Percentiles rank a stretch among this genome's conserved stretches.
Evolutionary conservation across 495 filamentous ascomycete species (phyloP).

Genomic region (Penicillium waksmanii): DNA sequence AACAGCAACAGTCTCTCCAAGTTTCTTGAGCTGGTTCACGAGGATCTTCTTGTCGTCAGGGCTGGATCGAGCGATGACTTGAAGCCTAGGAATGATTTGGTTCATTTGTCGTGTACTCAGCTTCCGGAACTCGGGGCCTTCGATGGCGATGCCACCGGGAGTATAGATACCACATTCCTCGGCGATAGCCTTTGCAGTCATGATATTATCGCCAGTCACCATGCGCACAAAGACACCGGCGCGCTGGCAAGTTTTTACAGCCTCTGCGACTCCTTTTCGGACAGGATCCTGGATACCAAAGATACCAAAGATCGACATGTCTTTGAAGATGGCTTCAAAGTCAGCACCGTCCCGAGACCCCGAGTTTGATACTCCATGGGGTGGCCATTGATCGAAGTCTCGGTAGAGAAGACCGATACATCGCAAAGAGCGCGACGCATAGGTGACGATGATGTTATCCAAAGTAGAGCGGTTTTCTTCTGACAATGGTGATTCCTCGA

Average conservation of each 20-base stretch:
- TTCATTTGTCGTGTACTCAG: conserved; percentile 70
- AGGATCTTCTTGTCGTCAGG: conserved; percentile 84
- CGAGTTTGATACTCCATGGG: conserved; percentile 62
- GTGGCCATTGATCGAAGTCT: conserved; percentile 90
- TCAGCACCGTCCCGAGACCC: conserved; percentile 70
- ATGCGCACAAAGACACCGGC: conserved; percentile 87
- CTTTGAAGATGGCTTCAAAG: conserved; percentile 79
- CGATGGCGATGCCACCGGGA: conserved; percentile 75
- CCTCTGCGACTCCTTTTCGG: conserved; percentile 73
- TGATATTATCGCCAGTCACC: conserved; percentile 88
- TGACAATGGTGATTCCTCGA: conserved; percentile 59
- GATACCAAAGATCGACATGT: conserved; percentile 77
- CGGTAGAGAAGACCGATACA: conserved; percentile 87
- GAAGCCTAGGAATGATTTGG: conserved; percentile 70
- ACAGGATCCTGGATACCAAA: conserved; percentile 91
- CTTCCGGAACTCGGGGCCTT: conserved; percentile 78
- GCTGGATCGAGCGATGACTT: conserved; percentile 83
- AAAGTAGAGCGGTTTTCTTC: conserved; percentile 62
- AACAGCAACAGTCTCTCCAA: conserved; percentile 90
- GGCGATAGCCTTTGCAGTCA: conserved; percentile 86
- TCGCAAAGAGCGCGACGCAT: conserved; percentile 80
- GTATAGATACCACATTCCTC: conserved; percentile 82
- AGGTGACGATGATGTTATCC: conserved; percentile 68
- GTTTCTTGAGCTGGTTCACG: conserved; percentile 76
- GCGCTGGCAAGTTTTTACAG: conserved; percentile 72